Evolutionary conservation across 169 alveolate species (phyloP).

Genomic region (Amoebophrya sp.): DNA sequence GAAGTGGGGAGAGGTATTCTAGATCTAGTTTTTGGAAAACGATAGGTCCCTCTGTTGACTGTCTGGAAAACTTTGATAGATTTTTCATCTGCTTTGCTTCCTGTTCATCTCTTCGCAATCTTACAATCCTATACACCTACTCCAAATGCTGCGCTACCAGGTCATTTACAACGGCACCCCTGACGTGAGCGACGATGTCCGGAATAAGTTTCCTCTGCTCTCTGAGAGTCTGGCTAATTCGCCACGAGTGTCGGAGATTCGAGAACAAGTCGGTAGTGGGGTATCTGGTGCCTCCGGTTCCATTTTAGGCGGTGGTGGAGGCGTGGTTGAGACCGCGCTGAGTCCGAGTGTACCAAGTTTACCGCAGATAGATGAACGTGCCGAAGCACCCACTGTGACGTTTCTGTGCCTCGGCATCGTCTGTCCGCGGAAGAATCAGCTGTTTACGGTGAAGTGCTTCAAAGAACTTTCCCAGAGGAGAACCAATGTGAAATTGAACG

Average conservation of each 20-base stretch:
- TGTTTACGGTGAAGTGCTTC: neutral
- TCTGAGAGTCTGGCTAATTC: too few species aligned
- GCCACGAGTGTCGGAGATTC: too few species aligned
- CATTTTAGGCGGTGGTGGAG: too few species aligned
- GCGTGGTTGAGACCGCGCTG: too few species aligned
- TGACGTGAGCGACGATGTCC: too few species aligned
- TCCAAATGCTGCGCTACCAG: too few species aligned
- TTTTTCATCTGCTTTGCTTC: neutral
- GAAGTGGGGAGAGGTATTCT: neutral
- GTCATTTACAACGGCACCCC: too few species aligned
- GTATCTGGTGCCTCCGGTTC: too few species aligned
- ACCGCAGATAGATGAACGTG: neutral
- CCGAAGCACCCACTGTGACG: neutral
- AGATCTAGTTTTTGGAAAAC: neutral
- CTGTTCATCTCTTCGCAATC: too few species aligned
- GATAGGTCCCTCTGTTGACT: neutral
- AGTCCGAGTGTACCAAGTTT: neutral
- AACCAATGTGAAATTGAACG: neutral
- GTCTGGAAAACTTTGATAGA: neutral
- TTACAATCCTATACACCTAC: too few species aligned
- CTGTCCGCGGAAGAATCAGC: slow-evolving; percentile 31
- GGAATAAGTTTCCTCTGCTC: too few species aligned
- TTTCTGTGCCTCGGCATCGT: slow-evolving; percentile 34
- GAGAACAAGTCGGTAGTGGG: too few species aligned
- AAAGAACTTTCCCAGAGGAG: slow-evolving; percentile 26